Base-by-base conservation (phyloP, 1,139 yeast species). In the Hansenula anomala region DNA sequence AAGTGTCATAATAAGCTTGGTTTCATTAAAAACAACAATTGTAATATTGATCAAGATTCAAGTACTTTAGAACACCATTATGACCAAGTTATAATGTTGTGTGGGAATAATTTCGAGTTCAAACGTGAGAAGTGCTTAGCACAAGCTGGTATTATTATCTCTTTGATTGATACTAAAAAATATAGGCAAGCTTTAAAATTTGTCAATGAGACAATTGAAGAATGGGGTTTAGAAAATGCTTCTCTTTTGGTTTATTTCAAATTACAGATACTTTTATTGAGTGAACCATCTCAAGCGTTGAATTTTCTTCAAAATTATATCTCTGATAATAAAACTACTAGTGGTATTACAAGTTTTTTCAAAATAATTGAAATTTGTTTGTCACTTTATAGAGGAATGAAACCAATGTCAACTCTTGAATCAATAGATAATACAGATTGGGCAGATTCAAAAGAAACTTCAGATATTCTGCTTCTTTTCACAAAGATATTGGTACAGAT, bases 1-100 rank as follows among this genome's bases (percentile, higher is more conserved):
- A 20, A 20, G 9, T 20, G 23, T 20, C 6, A 20, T 9, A 20
- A 9, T 7, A 9, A 6, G 6, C 6, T 20, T 20, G 23, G n/a
- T n/a, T n/a, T n/a, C n/a, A n/a, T n/a, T n/a, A n/a, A n/a, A n/a
- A n/a, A n/a, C n/a, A n/a, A n/a, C n/a, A n/a, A n/a, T n/a, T n/a
- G n/a, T n/a, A n/a, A n/a, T n/a, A n/a, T n/a, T 15, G 8, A 10
- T 11, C 24, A 29, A 13, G 19, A 18, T 8, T 17, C 22, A 8
- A 12, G 14, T n/a, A 30, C 31, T 11, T 46, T 50, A 6, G 52
- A 43, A 5, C n/a, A 30, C 6, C 44, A 33, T 19, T 38, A 48
- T 19, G 46, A 37, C 28, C 41, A 43, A 26, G 47, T 46, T 4
- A 28, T 46, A 14, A 4, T 47, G 16, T 37, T 47, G 3, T 41